Conservation (phyloP, 2,329 filamentous ascomycete genomes). For the Tolypocladium nubicola region DNA sequence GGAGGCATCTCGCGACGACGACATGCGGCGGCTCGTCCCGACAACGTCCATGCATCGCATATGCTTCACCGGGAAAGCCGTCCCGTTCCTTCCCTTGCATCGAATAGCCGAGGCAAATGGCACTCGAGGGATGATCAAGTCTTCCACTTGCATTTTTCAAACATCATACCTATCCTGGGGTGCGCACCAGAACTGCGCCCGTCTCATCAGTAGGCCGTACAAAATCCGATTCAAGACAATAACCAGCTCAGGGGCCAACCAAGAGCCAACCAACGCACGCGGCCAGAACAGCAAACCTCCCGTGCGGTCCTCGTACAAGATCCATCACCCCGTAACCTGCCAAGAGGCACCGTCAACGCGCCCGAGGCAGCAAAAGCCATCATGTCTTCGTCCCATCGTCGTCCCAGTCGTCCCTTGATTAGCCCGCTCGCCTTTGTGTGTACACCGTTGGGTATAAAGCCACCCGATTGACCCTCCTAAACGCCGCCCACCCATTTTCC, state of each 20-base stretch:
- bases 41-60: background rate
- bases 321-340: background rate
- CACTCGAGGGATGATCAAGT: background rate
- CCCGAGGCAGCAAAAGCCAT: constrained; percentile 7
- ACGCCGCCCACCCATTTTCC: constrained; percentile 5
- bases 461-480: constrained; percentile 1
- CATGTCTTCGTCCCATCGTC: constrained; percentile 21
- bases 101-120: background rate
- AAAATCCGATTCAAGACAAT: background rate
- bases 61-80: background rate
- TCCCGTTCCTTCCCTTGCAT: background rate
- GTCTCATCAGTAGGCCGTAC: background rate
- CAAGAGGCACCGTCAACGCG: background rate
- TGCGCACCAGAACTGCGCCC: background rate
- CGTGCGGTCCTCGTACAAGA: background rate
- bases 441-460: constrained; percentile 6
- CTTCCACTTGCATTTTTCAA: background rate
- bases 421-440: constrained; percentile 1
- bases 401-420: constrained; percentile 16
- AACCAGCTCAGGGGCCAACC: background rate
- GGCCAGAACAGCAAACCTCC: background rate
- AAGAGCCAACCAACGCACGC: background rate
- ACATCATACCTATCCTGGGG: background rate
- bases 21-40: background rate
- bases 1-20: background rate